Evolutionary conservation across 73 alveolate species (phyloP).

Genomic region (Paramecium bursaria): DNA sequence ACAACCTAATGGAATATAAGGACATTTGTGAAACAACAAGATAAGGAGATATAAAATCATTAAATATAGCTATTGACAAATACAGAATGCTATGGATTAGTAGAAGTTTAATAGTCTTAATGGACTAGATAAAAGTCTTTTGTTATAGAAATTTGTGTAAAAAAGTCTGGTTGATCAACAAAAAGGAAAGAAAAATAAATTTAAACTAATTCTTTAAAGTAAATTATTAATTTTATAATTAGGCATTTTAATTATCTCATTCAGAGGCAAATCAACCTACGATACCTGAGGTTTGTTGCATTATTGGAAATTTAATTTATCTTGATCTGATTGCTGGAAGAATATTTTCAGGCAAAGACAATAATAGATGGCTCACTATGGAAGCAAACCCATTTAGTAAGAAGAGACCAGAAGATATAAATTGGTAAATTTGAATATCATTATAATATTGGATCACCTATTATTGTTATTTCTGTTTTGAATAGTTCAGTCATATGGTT

Average conservation of each 20-base stretch:
- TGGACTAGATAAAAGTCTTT: constrained; percentile 36
- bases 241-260: constrained; percentile 50
- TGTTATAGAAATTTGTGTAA: constrained; percentile 55
- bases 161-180: constrained; percentile 21
- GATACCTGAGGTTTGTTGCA: constrained; percentile 55
- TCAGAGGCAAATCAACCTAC: background rate
- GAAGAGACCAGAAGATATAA: constrained; percentile 30
- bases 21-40: background rate
- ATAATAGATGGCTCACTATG: constrained; percentile 2
- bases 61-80: constrained; percentile 20
- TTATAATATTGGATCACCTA: constrained; percentile 6
- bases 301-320: constrained; percentile 34
- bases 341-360: background rate
- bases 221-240: background rate
- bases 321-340: background rate
- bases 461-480: constrained; percentile 38
- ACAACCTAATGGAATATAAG: constrained; percentile 14
- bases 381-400: background rate
- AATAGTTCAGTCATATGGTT: constrained; percentile 21
- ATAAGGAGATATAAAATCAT: constrained; percentile 22
- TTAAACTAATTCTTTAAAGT: constrained; percentile 23
- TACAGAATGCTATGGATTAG: constrained; percentile 19
- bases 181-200: background rate
- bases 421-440: constrained; percentile 23
- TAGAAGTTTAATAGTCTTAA: constrained; percentile 47